These are phyloP conservation scores for Avena sativa DNA, from an alignment of 176 grass and related monocot species.

Conservation along the genomic window DNA sequence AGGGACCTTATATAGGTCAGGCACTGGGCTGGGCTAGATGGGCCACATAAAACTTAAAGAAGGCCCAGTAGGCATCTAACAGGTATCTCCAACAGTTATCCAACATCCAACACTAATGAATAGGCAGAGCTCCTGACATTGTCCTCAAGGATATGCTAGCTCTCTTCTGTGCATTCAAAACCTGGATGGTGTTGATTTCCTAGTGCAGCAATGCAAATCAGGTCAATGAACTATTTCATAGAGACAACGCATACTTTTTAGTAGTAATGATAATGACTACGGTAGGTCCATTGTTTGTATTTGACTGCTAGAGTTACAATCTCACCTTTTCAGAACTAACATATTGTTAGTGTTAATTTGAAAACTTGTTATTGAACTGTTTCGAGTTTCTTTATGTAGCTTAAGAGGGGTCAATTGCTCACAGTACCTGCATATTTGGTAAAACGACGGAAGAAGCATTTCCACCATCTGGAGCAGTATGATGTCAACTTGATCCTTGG, in stretches of 20 bases:
- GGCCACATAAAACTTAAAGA: too few relatives aligned
- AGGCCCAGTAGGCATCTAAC: too few relatives aligned
- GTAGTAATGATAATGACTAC: constrained; percentile 1
- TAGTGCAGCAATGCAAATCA: too few relatives aligned
- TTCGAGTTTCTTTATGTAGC: constrained; percentile 52
- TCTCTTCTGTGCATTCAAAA: too few relatives aligned
- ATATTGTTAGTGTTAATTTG: background rate
- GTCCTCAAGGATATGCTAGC: too few relatives aligned
- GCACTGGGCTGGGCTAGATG: too few relatives aligned
- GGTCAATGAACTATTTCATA: too few relatives aligned
- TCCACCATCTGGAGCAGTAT: constrained; percentile 82
- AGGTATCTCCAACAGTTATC: too few relatives aligned
- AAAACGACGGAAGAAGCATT: constrained; percentile 85
- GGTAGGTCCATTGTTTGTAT: background rate
- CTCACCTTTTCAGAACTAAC: background rate
- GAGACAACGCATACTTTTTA: background rate
- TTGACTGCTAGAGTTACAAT: background rate
- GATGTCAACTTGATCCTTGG: constrained; percentile 80
- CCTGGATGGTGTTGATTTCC: too few relatives aligned
- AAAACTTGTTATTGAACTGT: constrained; percentile 4
- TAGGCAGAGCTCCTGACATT: too few relatives aligned
- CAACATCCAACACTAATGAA: too few relatives aligned
- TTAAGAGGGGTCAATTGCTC: constrained; percentile 82
- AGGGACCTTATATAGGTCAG: too few relatives aligned
- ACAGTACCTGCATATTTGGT: constrained; percentile 82